Evolutionary conservation across 768 basidiomycete genomes (phyloP), one percentile per base, ranked within the genome.

Genomic region (Mycena latifolia): DNA sequence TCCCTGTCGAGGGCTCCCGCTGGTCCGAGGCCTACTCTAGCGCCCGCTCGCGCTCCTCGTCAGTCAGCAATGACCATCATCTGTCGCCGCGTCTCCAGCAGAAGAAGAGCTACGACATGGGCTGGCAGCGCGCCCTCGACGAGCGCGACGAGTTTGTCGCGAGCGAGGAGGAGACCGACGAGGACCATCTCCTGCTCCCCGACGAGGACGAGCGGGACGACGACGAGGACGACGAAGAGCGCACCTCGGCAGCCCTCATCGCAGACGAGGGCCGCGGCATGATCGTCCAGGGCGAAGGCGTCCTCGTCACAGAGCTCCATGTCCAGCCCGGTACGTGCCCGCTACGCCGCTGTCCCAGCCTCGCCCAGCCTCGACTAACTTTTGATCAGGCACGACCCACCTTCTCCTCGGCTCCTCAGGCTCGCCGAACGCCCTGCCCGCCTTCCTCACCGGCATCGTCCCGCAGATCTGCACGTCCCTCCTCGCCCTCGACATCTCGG

Each of bases 401-500:
- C 86, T 99, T 52, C 85, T 98, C 31, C 87, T 99, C 43, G 90
- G 93, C n/a, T 90, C 90, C 22, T 92, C 91, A 2, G 83, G 79
- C 63, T 93, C 90, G 4, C 93, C 92, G 39, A 93, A 90, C 71
- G 88, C 86, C 55, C 86, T 98, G 61, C 91, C 93, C 22, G 72
- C 86, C 3, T 94, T 96, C 75, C 84, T 99, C 60, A 84, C 88
- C 14, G 81, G 76, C 56, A 83, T 84, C 9, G 80, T 98, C 4
- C 93, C 94, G 27, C 86, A 88, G 66, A 92, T 96, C 63, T 84
- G 86, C 48, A 81, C 85, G 55, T 90, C 93, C 28, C 86, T 99
- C 47, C 89, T 99, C 62, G 95, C 94, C 12, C 87, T 99, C 48
- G 98, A 99, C 78, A 92, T 99, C 45, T 96, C 95, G 35, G 88